Evolutionary conservation across 2,329 filamentous ascomycete genomes (phyloP).

Genomic region (Nothomitra cinnamomea): DNA sequence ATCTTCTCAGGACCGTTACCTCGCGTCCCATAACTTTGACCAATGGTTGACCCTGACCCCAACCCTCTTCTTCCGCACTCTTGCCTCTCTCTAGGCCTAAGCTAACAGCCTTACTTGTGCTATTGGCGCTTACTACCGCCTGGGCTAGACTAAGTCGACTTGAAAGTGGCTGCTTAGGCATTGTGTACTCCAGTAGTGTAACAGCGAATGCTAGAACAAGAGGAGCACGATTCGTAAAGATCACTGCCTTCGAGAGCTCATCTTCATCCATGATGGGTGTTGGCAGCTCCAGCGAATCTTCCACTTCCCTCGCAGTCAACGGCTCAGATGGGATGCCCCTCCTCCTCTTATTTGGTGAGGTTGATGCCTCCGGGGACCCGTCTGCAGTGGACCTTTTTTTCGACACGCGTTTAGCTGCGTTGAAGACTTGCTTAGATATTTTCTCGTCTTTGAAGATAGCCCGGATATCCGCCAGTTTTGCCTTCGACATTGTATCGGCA

Average conservation of each 20-base stretch:
- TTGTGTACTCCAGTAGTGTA: constrained; percentile 57
- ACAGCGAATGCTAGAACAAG: constrained; percentile 68
- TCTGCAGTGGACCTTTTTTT: constrained; percentile 34
- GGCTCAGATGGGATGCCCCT: constrained; percentile 4
- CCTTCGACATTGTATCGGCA: constrained; percentile 31
- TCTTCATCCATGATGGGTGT: constrained; percentile 35
- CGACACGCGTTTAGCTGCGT: constrained; percentile 36
- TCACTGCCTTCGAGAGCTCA: constrained; percentile 35
- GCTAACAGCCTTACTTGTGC: constrained; percentile 55
- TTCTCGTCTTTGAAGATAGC: constrained; percentile 34
- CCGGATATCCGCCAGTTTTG: constrained; percentile 26
- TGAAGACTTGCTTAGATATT: constrained; percentile 36
- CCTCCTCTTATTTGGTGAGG: constrained; percentile 14
- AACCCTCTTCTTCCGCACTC: constrained; percentile 51
- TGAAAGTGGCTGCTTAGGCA: constrained; percentile 73
- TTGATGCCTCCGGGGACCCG: constrained; percentile 13
- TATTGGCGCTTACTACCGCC: constrained; percentile 69
- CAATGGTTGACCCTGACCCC: constrained; percentile 58
- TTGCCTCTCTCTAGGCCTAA: constrained; percentile 52
- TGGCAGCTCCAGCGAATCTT: constrained; percentile 44
- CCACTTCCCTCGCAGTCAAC: constrained; percentile 36
- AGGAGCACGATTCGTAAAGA: constrained; percentile 68
- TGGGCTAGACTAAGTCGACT: constrained; percentile 70
- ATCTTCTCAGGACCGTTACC: constrained; percentile 57
- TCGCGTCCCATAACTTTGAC: constrained; percentile 58